A percentile compares a stretch with the other conserved stretches of the same genome.
phyloP scores from a whole-genome alignment of 2,329 filamentous ascomycete species.

The Chaetomium sp. region DNA sequence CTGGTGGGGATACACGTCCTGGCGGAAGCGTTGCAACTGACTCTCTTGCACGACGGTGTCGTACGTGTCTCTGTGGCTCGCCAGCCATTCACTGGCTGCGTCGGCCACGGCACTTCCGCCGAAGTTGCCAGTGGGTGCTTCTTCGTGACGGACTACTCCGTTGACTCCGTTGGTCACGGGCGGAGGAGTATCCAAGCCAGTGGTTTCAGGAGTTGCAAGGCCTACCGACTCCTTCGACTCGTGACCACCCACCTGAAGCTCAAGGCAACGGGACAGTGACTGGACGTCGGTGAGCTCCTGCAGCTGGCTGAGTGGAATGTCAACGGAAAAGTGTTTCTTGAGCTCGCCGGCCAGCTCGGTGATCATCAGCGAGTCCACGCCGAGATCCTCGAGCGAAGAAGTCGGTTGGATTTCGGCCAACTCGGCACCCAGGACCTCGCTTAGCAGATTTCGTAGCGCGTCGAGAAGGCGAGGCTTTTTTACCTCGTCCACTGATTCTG shows the following conservation, averaged over 20 bases:
- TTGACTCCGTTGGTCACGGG: not conserved
- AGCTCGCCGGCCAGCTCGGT: not conserved
- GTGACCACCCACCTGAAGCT: not conserved
- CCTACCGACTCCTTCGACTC: not conserved
- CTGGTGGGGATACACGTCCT: conserved; percentile 20
- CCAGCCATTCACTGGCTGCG: not conserved
- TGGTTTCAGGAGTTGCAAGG: not conserved
- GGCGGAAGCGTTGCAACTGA: not conserved
- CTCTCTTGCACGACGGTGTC: not conserved
- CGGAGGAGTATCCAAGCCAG: not conserved
- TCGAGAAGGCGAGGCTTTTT: not conserved
- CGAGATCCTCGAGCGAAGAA: not conserved
- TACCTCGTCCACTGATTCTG: not conserved
- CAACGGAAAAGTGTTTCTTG: not conserved
- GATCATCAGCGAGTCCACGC: not conserved
- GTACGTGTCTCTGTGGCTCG: not conserved
- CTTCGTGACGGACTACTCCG: not conserved
- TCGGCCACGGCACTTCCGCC: not conserved
- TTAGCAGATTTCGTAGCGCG: not conserved
- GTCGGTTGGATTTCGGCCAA: not conserved
- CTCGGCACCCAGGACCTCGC: not conserved
- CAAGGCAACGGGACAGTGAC: not conserved
- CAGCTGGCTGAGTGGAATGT: not conserved
- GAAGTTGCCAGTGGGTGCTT: not conserved
- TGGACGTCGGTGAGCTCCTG: not conserved